Base-by-base conservation (phyloP, 768 basidiomycete genomes). In the Trametes maxima region DNA sequence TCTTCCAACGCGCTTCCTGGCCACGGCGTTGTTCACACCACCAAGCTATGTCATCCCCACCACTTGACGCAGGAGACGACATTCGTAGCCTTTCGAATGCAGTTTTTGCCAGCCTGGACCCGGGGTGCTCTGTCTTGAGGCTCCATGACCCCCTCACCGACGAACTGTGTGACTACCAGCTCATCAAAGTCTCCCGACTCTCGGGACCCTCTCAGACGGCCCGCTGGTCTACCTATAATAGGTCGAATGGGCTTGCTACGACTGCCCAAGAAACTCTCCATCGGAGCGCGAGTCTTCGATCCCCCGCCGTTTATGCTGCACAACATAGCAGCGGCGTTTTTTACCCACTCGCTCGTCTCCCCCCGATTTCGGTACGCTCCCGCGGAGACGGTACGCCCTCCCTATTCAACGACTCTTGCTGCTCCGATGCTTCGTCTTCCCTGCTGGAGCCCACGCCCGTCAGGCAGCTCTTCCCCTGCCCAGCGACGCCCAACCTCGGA, bases 81-180 rank as follows among this genome's bases (percentile, higher is more conserved):
- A 7, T 51, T 13, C 25, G 39, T 7, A n/a, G n/a, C 10, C 57
- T 58, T 25, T 51, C 57, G 4, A 17, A 28, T 5, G 57, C 40
- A 1, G 37, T 50, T n/a, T 58, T 58, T 28, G 3, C 25, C 12
- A 28, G 14, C 1, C 25, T 58, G 17, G 57, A 39, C 4, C 39
- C 40, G 17, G 57, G 48, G 10, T 10, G 40, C n/a, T 5, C 39
- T 5, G 28, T 42, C 14, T 47, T 58, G 14, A 33, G 48, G n/a
- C 48, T 58, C 2, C 24, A 43, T 2, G 48, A 58, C 39, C 57
- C 57, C 3, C 5, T 42, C 40, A 58, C 57, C 3, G 19, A 50
- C 48, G 40, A 58, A 22, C 33, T 50, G 1, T 58, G 57, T 24
- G 57, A 58, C 19, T 58, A 50, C 14, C 57, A 35, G 3, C 57